These are phyloP conservation scores for Rubia tinctorum DNA, from an alignment of 305 asterid genomes.

Conservation along the genomic window DNA sequence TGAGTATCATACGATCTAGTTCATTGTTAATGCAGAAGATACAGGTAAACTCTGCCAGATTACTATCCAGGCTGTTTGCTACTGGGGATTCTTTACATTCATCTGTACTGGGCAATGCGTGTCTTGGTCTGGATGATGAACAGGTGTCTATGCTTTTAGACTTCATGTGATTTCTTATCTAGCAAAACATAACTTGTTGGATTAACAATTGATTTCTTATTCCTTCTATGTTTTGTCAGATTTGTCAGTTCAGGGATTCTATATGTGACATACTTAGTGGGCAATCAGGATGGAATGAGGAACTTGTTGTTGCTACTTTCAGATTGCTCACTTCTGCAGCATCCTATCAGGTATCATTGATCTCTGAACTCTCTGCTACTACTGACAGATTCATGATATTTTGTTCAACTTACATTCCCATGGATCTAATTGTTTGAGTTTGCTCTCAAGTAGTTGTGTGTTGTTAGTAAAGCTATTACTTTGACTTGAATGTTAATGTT, in stretches of 20 bases:
- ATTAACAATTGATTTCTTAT: conserved; percentile 3
- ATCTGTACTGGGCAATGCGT: conserved; percentile 45
- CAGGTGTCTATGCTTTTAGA: conserved; percentile 48
- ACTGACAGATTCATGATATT: not conserved
- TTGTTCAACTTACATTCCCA: not conserved
- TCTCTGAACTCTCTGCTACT: not conserved
- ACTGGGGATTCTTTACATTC: conserved; percentile 49
- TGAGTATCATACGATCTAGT: not conserved
- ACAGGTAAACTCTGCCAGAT: conserved; percentile 70
- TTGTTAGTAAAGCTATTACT: not conserved
- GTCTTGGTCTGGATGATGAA: conserved; percentile 82
- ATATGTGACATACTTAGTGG: conserved; percentile 54
- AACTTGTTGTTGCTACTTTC: conserved; percentile 57
- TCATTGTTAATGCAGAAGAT: conserved; percentile 52
- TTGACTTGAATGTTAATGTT: not conserved
- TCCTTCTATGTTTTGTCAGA: conserved; percentile 40
- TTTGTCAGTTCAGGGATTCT: conserved; percentile 56
- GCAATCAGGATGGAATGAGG: conserved; percentile 57
- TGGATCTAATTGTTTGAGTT: not conserved
- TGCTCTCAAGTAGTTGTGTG: not conserved
- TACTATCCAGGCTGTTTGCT: conserved; percentile 64
- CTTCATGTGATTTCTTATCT: conserved; percentile 17
- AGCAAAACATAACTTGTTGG: conserved; percentile 13
- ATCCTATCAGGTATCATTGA: conserved; percentile 55
- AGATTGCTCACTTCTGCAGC: conserved; percentile 77